Evolutionary conservation across 495 filamentous ascomycete genomes (phyloP).

Genomic region (Corynascus novoguineensis): DNA sequence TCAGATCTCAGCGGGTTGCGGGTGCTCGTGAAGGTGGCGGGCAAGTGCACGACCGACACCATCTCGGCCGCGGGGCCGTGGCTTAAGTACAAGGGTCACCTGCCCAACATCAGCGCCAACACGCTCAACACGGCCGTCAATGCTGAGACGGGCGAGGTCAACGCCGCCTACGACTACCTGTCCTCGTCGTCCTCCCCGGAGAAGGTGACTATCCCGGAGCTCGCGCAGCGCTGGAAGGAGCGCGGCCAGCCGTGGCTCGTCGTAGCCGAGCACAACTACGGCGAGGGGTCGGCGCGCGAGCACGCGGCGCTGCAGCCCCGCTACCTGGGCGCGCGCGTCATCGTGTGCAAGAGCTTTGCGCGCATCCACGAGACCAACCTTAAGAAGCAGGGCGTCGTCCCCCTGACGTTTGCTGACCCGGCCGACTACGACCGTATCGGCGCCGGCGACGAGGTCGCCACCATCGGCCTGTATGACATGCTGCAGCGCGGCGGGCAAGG

Average conservation of each 20-base stretch:
- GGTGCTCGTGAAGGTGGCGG: slow-evolving; percentile 90
- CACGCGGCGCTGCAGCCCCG: slow-evolving; percentile 95
- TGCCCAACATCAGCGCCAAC: slow-evolving; percentile 95
- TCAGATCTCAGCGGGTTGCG: slow-evolving; percentile 65
- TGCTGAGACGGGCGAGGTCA: slow-evolving; percentile 85
- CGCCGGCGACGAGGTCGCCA: slow-evolving; percentile 75
- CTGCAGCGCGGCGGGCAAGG: slow-evolving; percentile 72
- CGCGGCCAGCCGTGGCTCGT: slow-evolving; percentile 75
- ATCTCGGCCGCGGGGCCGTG: slow-evolving; percentile 96
- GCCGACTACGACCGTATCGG: slow-evolving; percentile 79
- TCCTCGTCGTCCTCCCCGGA: slow-evolving; percentile 51
- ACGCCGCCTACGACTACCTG: slow-evolving; percentile 80
- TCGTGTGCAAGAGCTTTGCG: slow-evolving; percentile 88
- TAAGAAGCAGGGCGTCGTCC: slow-evolving; percentile 98
- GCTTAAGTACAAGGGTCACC: slow-evolving; percentile 98
- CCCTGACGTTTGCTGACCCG: slow-evolving; percentile 79
- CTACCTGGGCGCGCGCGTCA: slow-evolving; percentile 82
- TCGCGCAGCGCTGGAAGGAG: slow-evolving; percentile 75
- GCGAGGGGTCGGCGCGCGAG: slow-evolving; percentile 89
- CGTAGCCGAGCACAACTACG: slow-evolving; percentile 96
- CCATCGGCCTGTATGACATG: slow-evolving; percentile 76
- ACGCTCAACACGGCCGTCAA: slow-evolving; percentile 93
- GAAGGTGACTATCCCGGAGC: slow-evolving; percentile 69
- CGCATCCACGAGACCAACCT: slow-evolving; percentile 98
- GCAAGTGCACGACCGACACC: slow-evolving; percentile 97